These are phyloP conservation scores for Arthrocladium fulminans DNA, from an alignment of 2,329 filamentous ascomycete genomes.

Conservation along the genomic window DNA sequence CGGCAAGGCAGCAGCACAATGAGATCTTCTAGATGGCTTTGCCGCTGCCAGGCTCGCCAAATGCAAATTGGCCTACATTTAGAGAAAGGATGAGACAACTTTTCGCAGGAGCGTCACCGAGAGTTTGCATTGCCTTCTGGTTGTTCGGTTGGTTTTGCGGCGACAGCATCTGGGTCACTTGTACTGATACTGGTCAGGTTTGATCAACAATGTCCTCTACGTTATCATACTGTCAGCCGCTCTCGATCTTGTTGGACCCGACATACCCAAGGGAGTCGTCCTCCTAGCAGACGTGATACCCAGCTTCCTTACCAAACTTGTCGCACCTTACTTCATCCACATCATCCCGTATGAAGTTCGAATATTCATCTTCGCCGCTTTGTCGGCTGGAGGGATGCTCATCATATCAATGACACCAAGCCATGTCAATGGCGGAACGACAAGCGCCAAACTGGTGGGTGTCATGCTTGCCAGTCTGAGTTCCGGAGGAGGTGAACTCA, in stretches of 20 bases:
- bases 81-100: slow-evolving; percentile 54
- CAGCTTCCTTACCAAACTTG: slow-evolving; percentile 76
- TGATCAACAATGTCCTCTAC: slow-evolving; percentile 97
- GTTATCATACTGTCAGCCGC: slow-evolving; percentile 93
- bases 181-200: slow-evolving; percentile 42
- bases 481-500: slow-evolving; percentile 79
- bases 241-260: slow-evolving; percentile 82
- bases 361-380: slow-evolving; percentile 61
- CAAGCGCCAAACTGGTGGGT: slow-evolving; percentile 68
- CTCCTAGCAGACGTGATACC: slow-evolving; percentile 88
- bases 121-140: slow-evolving; percentile 79
- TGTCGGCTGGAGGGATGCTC: slow-evolving; percentile 81
- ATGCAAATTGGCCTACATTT: slow-evolving; percentile 66
- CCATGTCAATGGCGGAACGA: slow-evolving; percentile 47
- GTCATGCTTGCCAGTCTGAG: slow-evolving; percentile 78
- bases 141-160: slow-evolving; percentile 64
- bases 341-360: slow-evolving; percentile 69
- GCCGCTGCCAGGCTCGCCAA: slow-evolving; percentile 49
- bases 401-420: slow-evolving; percentile 72
- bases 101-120: slow-evolving; percentile 58
- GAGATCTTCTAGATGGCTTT: slow-evolving; percentile 25
- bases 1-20: neutral
- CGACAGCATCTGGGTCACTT: neutral
- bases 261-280: slow-evolving; percentile 81
- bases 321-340: slow-evolving; percentile 91